Conservation (phyloP, 2,329 filamentous ascomycete species). For the Fusarium clavum region DNA sequence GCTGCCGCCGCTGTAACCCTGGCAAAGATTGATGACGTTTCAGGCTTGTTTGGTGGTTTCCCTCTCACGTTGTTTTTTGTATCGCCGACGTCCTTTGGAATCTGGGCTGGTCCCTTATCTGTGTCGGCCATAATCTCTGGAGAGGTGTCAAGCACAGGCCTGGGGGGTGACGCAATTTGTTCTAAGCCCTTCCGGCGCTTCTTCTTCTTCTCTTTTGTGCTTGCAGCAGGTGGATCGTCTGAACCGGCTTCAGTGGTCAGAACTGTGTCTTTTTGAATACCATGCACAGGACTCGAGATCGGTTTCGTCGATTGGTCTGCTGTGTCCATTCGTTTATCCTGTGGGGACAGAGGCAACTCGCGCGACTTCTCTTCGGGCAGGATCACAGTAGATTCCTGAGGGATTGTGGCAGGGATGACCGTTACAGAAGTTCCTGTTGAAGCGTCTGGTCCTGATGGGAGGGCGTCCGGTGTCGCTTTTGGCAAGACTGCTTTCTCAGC, state of each 20-base stretch:
- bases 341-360: neutral
- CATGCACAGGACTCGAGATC: neutral
- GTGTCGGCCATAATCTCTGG: conserved; percentile 7
- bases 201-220: conserved; percentile 49
- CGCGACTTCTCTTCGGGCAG: neutral
- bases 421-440: neutral
- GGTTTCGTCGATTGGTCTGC: neutral
- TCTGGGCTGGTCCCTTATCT: neutral
- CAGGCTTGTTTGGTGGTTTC: conserved; percentile 7
- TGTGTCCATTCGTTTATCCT: neutral
- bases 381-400: neutral
- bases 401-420: neutral
- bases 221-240: conserved; percentile 22
- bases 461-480: neutral
- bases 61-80: neutral
- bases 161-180: neutral
- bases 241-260: neutral
- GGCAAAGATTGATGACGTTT: conserved; percentile 18
- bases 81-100: neutral
- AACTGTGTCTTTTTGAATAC: neutral
- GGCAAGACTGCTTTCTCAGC: neutral
- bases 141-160: conserved; percentile 12
- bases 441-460: neutral
- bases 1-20: conserved; percentile 36
- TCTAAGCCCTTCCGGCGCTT: conserved; percentile 15